These are phyloP conservation scores for Gardenia jasminoides DNA, from an alignment of 257 asterid genomes.

Conservation along the genomic window DNA sequence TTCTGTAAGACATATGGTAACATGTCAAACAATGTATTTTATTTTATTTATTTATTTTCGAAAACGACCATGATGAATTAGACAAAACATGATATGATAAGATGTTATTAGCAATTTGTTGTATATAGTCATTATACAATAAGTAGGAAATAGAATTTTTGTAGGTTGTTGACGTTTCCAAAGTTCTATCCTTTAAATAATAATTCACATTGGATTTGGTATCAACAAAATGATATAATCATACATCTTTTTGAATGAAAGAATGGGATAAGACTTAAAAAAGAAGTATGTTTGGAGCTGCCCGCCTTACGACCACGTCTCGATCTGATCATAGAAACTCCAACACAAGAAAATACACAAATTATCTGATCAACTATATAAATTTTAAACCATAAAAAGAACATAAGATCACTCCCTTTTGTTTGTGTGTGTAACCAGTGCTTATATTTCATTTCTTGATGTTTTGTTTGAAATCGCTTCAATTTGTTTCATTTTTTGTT, in stretches of 20 bases:
- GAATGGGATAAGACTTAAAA: constrained; percentile 1
- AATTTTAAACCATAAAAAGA: too few relatives aligned
- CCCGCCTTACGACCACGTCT: neutral
- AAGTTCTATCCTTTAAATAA: neutral
- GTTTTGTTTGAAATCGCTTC: neutral
- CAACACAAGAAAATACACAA: neutral
- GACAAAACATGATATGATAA: neutral
- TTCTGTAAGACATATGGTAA: too few relatives aligned
- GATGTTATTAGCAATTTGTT: neutral
- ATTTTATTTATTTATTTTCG: too few relatives aligned
- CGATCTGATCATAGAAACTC: too few relatives aligned
- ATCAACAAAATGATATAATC: neutral
- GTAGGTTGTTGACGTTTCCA: neutral
- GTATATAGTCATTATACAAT: neutral
- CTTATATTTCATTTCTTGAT: too few relatives aligned
- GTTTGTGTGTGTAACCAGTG: too few relatives aligned
- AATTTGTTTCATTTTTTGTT: neutral
- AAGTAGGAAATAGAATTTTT: neutral
- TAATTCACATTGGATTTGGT: constrained; percentile 4
- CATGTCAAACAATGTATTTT: too few relatives aligned
- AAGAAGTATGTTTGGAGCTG: too few relatives aligned
- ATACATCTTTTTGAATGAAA: neutral
- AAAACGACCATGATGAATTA: too few relatives aligned
- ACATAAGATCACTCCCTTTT: neutral
- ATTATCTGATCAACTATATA: neutral